Evolutionary conservation across 2,329 filamentous ascomycete species (phyloP), one percentile per base, ranked within the genome.

Genomic region (Penicillium griseofulvum): DNA sequence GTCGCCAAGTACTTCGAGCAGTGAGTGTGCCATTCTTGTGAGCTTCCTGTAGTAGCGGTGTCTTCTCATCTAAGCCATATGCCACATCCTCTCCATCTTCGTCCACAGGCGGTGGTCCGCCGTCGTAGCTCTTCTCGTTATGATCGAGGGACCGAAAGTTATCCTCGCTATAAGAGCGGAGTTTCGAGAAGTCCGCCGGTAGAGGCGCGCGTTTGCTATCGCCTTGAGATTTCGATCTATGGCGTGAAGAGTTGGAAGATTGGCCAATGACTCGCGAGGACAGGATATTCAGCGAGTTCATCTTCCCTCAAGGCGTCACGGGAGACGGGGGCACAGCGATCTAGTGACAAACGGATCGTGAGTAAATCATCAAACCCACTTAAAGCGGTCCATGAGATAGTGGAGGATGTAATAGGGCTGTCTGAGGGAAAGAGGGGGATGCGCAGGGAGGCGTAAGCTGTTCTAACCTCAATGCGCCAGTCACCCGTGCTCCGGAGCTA

Each of bases 211-310:
- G 67, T 56, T 68, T 67, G 53, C 74, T 70, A 58, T 80, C 79
- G 64, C 77, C 77, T 64, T 82, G 77, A 37, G 81, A 83, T 59
- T 75, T 76, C 59, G 81, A 80, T 65, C 82, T 80, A 58, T 81
- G 80, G 61, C 81, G 80, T 55, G 76, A 70, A 55, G 81, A 72
- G 57, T 76, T 76, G 62, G 82, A 78, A 61, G 82, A 81, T 70
- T 79, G 80, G 70, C 83, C 83, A 70, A 86, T 83, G 73, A 92
- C 89, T 78, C 89, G 87, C 73, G 90, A 86, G 70, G 91, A 94
- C 74, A 97, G 85, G 74, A 96, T 90, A 79, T 94, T 96, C 80
- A 96, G 82, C 69, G 92, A 96, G 86, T 97, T 97, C 93, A 97
- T 97, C 78, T 83, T 89, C 80, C 76, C 75, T 71, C 68, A 64